Percentiles rank a stretch among this genome's conserved stretches.
These are phyloP conservation scores for Fusarium equiseti DNA, from an alignment of 2,329 filamentous ascomycete genomes.

Conservation along the genomic window DNA sequence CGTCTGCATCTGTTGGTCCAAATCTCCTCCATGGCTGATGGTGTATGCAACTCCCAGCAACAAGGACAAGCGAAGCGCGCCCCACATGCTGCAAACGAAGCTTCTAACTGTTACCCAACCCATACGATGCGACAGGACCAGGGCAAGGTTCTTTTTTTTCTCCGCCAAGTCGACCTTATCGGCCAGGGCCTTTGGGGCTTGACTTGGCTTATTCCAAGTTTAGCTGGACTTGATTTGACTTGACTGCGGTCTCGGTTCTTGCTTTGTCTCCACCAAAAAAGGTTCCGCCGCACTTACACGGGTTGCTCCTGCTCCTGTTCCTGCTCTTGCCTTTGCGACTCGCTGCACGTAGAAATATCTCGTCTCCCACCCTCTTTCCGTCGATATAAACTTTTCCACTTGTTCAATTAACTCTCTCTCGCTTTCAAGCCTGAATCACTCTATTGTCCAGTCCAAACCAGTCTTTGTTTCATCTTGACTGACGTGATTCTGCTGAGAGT, in stretches of 20 bases:
- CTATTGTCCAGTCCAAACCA: slow-evolving; percentile 8
- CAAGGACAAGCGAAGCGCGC: slow-evolving; percentile 22
- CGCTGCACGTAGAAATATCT: slow-evolving; percentile 43
- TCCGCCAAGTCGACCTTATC: slow-evolving; percentile 42
- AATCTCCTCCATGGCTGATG: slow-evolving; percentile 24
- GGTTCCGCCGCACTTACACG: slow-evolving; percentile 42
- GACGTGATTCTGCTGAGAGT: slow-evolving; percentile 23
- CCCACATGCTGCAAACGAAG: slow-evolving; percentile 48
- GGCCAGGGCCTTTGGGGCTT: slow-evolving; percentile 7
- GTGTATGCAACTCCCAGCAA: slow-evolving; percentile 39
- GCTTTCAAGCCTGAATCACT: slow-evolving; percentile 2
- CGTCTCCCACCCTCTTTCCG: slow-evolving; percentile 42
- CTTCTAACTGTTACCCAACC: slow-evolving; percentile 21
- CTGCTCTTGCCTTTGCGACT: slow-evolving; percentile 4
- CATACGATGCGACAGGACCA: neutral
- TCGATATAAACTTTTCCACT: slow-evolving; percentile 8
- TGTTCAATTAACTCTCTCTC: slow-evolving; percentile 18
- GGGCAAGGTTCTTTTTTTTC: slow-evolving; percentile 11
- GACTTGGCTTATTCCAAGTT: slow-evolving; percentile 24
- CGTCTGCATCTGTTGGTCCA: slow-evolving; percentile 32
- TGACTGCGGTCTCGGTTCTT: slow-evolving; percentile 14
- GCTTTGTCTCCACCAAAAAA: slow-evolving; percentile 35
- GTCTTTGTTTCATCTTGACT: slow-evolving; percentile 23
- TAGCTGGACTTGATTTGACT: slow-evolving; percentile 12
- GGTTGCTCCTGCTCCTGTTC: slow-evolving; percentile 3